Conservation (phyloP, 768 basidiomycete genomes). For the Calocybe gangraenosa region DNA sequence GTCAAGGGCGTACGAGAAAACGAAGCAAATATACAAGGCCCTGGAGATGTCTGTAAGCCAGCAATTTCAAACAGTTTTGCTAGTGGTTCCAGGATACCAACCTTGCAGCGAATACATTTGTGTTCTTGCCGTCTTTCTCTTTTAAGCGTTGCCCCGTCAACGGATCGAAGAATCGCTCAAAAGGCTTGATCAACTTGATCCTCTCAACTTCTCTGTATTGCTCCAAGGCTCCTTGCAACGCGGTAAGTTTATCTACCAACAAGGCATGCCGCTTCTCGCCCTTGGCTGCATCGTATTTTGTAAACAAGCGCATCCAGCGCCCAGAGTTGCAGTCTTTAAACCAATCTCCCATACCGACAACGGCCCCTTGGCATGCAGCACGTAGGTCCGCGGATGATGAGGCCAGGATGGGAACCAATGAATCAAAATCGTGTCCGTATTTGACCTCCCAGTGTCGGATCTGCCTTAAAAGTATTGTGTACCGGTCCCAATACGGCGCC, state of each 20-base stretch:
- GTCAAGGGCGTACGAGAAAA: slow-evolving; percentile 39
- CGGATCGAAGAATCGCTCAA: slow-evolving; percentile 36
- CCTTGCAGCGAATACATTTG: slow-evolving; percentile 37
- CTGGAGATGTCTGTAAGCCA: slow-evolving; percentile 16
- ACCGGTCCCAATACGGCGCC: slow-evolving; percentile 22
- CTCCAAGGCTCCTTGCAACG: slow-evolving; percentile 23
- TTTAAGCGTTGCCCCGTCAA: slow-evolving; percentile 27
- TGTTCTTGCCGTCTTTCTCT: slow-evolving; percentile 11
- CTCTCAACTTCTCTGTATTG: slow-evolving; percentile 33
- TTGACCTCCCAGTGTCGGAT: slow-evolving; percentile 29
- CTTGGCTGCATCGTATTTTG: slow-evolving; percentile 15
- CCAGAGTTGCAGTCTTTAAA: slow-evolving; percentile 30
- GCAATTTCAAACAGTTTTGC: background rate
- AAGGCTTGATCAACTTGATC: slow-evolving; percentile 34
- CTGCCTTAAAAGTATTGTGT: slow-evolving; percentile 22
- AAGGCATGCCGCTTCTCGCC: slow-evolving; percentile 22
- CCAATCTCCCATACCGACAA: slow-evolving; percentile 26
- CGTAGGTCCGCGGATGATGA: slow-evolving; percentile 31
- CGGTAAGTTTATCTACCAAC: slow-evolving; percentile 21
- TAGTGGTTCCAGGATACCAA: slow-evolving; percentile 12
- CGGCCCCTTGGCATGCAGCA: slow-evolving; percentile 23
- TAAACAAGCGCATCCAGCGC: slow-evolving; percentile 31
- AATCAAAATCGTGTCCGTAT: slow-evolving; percentile 39
- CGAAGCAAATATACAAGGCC: slow-evolving; percentile 42
- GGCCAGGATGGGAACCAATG: slow-evolving; percentile 37